phyloP scores from a whole-genome alignment of 495 filamentous ascomycete genomes.

The Rhypophila decipiens region DNA sequence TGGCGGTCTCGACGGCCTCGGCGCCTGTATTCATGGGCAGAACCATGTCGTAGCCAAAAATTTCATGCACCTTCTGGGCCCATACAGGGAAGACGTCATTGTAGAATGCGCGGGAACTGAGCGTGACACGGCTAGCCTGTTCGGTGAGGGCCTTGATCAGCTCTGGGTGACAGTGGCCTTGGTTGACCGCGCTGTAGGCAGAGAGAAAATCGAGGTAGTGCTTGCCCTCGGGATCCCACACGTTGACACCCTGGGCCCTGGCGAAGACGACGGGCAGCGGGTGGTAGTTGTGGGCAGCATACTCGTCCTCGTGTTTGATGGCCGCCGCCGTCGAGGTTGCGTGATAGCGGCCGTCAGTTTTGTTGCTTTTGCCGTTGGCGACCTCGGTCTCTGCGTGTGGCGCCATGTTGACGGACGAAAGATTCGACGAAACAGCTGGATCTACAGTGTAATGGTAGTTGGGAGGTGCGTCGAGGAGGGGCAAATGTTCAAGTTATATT shows the following conservation, averaged over 20 bases:
- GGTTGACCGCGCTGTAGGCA: conserved; percentile 96
- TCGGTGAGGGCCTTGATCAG: conserved; percentile 83
- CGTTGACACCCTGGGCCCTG: conserved; percentile 71
- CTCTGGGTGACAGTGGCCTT: conserved; percentile 97
- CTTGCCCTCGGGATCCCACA: conserved; percentile 97
- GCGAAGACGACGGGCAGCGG: conserved; percentile 91
- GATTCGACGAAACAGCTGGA: not conserved
- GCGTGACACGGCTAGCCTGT: conserved; percentile 82
- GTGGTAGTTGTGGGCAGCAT: conserved; percentile 98
- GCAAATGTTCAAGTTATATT: not conserved
- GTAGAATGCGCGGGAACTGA: conserved; percentile 95
- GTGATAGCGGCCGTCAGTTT: conserved; percentile 56
- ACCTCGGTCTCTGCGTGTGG: conserved; percentile 46
- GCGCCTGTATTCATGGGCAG: conserved; percentile 99
- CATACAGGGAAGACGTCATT: conserved; percentile 98
- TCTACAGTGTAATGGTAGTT: too few relatives aligned
- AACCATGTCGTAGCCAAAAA: conserved; percentile 97
- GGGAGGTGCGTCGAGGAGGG: not conserved
- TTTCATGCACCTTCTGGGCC: conserved; percentile 79
- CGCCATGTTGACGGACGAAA: conserved; percentile 40
- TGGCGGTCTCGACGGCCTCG: conserved; percentile 95
- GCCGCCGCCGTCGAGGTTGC: conserved; percentile 71
- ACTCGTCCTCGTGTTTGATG: conserved; percentile 72
- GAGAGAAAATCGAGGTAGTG: conserved; percentile 98
- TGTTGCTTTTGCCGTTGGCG: conserved; percentile 25